Base-by-base conservation (phyloP, 768 basidiomycete genomes). In the Amylocystis lapponica region DNA sequence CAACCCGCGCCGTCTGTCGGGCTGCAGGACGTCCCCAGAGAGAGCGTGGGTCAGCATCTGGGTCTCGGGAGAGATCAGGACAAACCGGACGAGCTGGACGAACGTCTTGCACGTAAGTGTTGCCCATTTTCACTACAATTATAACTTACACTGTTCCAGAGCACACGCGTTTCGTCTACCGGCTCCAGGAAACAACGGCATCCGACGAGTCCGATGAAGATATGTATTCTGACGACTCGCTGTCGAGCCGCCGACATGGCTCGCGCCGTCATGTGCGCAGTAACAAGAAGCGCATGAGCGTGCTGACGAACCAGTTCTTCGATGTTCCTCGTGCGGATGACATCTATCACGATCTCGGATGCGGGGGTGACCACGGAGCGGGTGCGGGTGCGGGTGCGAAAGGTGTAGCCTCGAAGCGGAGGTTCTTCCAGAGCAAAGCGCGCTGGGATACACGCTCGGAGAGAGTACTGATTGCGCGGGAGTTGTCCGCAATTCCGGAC, bases 1-100 rank as follows among this genome's bases (percentile, higher is more conserved):
- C 75, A 75, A 3, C 74, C 77, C 43, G 90, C 88, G 0, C 96
- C 96, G 1, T 89, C 89, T 5, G 89, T 90, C 0, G 81, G 78
- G 34, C 76, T 95, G 71, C 90, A 93, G 19, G 80, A 85, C 37
- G 84, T 90, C 1, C 92, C 93, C 0, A 63, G 74, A 31, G 79
- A 88, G 51, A 79, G 78, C 26, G 51, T 95, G 5, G 75, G 72
- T 3, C 64, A 70, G 26, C 81, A 87, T 50, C 66, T 88, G 4
- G 79, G 79, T 0, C 70, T 85, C 45, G 72, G 76, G 11, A 71
- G 71, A 27, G 71, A 72, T 3, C 54, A 57, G 8, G 57, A 45
- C 31, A 60, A 60, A 25, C 63, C 66, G 55, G 84, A 89, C 47
- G 75, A 80, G 13, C 53, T 88, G 27, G 86, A 89, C 54, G 75